Evolutionary conservation across 2,329 filamentous ascomycete species (phyloP), one percentile per base, ranked within the genome.

Genomic region (Fusarium paranaense): DNA sequence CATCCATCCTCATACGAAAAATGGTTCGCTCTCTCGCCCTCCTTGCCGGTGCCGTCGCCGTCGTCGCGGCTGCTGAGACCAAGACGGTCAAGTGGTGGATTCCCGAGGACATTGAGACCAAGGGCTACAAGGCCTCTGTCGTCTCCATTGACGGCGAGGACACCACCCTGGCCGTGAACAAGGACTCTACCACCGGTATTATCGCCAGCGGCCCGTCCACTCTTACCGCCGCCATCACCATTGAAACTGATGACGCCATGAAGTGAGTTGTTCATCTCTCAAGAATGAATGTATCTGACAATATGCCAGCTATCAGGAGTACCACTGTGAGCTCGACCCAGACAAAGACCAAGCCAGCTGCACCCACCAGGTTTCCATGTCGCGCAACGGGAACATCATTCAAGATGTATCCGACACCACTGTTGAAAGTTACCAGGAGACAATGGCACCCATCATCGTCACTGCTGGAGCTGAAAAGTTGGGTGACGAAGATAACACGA

Each of bases 381-480:
- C 42, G 42, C 22, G 16, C 22, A 16, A 47, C 22, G 22, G 2
- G 5, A 47, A 47, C 14, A 27, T 27, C 2, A 5, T 47, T 9
- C 25, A 47, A 18, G 22, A 47, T 27, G 22, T 27, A 47, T 47
- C 62, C 10, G 25, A 50, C 13, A 65, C 32, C 33, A 57, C 65
- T 22, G 58, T 62, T 25, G 64, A 37, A 14, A 52, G 73, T 22
- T 79, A 82, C 66, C 60, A 60, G n/a, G 22, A 62, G 0, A 10
- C 65, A 22, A 70, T 79, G 42, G 35, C 73, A 14, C 78, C 82
- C 64, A 79, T 85, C 27, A 83, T 82, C 37, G 71, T 85, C 62
- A 84, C 83, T 20, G 82, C 81, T 18, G 84, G 70, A 8, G 77
- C 69, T 27, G 64, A 76, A 5, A 73, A 37, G 57, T 50, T 42